Conservation (phyloP, 345 rosid genomes). For the Populus pruinosa region DNA sequence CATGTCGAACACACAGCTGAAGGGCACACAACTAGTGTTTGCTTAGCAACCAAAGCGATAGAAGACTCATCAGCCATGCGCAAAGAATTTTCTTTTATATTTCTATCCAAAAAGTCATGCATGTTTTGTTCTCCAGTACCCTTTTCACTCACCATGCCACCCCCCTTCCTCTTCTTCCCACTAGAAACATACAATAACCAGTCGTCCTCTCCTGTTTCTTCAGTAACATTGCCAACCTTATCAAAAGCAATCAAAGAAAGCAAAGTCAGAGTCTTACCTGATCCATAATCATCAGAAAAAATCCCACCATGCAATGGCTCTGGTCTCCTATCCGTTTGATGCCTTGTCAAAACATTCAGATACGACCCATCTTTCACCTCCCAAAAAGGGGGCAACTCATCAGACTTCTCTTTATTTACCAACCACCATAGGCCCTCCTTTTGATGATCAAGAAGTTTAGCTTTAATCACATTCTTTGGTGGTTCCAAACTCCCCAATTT, state of each 20-base stretch:
- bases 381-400: constrained; percentile 82
- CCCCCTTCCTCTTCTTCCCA: constrained; percentile 49
- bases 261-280: constrained; percentile 87
- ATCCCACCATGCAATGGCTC: constrained; percentile 76
- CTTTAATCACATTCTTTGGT: constrained; percentile 54
- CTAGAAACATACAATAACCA: constrained; percentile 4
- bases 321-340: constrained; percentile 49
- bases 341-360: constrained; percentile 64
- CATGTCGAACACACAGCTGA: constrained; percentile 83
- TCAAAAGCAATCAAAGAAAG: constrained; percentile 81
- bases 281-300: constrained; percentile 91
- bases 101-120: constrained; percentile 6
- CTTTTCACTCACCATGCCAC: constrained; percentile 35
- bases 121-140: constrained; percentile 33
- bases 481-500: constrained; percentile 57
- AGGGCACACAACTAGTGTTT: constrained; percentile 80
- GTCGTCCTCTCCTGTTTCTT: constrained; percentile 15
- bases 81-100: constrained; percentile 16
- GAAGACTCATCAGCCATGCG: constrained; percentile 6
- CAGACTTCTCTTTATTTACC: constrained; percentile 57
- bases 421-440: constrained; percentile 85
- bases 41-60: constrained; percentile 18
- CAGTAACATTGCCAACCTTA: constrained; percentile 31
- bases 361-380: constrained; percentile 64
- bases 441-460: constrained; percentile 65